A percentile compares a stretch with the other conserved stretches of the same genome.
Evolutionary conservation across 2,329 filamentous ascomycete species (phyloP).

Genomic region (Akanthomyces muscarius): DNA sequence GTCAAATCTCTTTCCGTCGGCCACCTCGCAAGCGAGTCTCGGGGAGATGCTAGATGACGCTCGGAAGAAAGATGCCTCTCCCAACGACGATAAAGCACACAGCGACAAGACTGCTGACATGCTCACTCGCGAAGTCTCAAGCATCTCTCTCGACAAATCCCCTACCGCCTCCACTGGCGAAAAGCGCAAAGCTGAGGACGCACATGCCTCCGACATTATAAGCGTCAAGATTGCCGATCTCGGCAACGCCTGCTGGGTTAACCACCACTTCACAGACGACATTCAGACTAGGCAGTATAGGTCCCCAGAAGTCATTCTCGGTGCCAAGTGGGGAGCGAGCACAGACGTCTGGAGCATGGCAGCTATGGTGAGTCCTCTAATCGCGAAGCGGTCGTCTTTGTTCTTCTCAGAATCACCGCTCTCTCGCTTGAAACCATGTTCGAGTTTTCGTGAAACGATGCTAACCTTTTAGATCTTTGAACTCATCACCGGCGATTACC

Average conservation of each 20-base stretch:
- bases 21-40: slow-evolving; percentile 68
- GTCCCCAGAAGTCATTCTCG: slow-evolving; percentile 94
- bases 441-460: neutral
- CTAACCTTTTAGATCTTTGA: slow-evolving; percentile 71
- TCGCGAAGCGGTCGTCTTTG: neutral
- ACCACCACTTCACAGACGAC: slow-evolving; percentile 98
- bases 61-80: slow-evolving; percentile 40
- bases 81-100: slow-evolving; percentile 69
- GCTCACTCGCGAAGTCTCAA: slow-evolving; percentile 86
- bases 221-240: slow-evolving; percentile 99
- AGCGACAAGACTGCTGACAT: slow-evolving; percentile 91
- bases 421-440: no score
- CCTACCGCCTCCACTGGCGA: slow-evolving; percentile 53
- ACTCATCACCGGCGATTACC: slow-evolving; percentile 94
- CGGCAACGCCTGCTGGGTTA: slow-evolving; percentile 97
- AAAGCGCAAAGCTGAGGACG: slow-evolving; percentile 60
- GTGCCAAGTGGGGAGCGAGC: slow-evolving; percentile 97
- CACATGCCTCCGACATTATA: slow-evolving; percentile 65
- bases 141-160: slow-evolving; percentile 84
- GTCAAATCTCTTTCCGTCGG: slow-evolving; percentile 62
- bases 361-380: slow-evolving; percentile 71
- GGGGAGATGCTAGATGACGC: slow-evolving; percentile 70
- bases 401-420: no score
- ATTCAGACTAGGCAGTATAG: slow-evolving; percentile 97
- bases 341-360: slow-evolving; percentile 99